Conservation (phyloP, 768 basidiomycete genomes). For the Russula sp. region DNA sequence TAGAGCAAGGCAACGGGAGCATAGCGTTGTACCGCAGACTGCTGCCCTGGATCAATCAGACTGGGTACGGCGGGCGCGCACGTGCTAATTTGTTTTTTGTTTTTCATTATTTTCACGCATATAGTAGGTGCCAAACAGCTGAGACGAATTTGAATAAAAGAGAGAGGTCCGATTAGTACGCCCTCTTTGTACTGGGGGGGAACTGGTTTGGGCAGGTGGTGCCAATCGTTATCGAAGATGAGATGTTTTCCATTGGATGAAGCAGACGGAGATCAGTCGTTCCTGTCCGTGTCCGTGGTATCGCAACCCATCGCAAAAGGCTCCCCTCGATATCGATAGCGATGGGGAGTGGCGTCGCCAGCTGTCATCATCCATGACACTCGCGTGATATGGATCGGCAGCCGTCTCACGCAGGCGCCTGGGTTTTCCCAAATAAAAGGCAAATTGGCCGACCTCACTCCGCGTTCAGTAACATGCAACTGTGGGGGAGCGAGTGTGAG, state of each 20-base stretch:
- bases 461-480: neutral
- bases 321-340: slow-evolving; percentile 5
- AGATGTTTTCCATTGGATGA: neutral
- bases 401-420: neutral
- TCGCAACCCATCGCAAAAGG: neutral
- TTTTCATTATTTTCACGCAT: too few relatives aligned
- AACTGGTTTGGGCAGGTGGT: neutral
- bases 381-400: slow-evolving; percentile 3
- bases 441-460: neutral
- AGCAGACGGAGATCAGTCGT: slow-evolving; percentile 1
- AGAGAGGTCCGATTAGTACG: neutral
- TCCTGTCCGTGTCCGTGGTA: slow-evolving; percentile 10
- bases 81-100: too few relatives aligned
- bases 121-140: too few relatives aligned
- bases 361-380: slow-evolving; percentile 12
- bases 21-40: neutral
- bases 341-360: neutral
- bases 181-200: neutral
- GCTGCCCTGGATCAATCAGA: too few relatives aligned
- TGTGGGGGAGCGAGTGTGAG: neutral
- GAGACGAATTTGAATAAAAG: neutral
- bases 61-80: too few relatives aligned
- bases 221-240: slow-evolving; percentile 5
- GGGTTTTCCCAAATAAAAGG: neutral
- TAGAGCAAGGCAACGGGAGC: neutral